Conservation (phyloP, 2,329 filamentous ascomycete genomes). For the Cordyceps tenuipes region DNA sequence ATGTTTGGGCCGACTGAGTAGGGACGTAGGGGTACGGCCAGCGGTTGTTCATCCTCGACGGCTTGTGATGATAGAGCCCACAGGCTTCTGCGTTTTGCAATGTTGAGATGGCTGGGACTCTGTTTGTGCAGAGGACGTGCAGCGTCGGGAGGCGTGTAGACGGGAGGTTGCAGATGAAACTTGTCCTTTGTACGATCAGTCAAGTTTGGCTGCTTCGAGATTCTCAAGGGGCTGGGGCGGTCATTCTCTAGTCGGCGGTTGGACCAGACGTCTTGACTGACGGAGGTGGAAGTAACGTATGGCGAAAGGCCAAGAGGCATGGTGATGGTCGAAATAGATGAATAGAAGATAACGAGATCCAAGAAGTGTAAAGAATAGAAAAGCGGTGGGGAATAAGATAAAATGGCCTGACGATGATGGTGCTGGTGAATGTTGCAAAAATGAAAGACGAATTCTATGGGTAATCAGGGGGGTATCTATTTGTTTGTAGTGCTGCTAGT, state of each 20-base stretch:
- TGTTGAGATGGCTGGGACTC: background rate
- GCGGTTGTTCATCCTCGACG: background rate
- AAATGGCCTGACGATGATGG: slow-evolving; percentile 5
- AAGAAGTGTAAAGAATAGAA: slow-evolving; percentile 1
- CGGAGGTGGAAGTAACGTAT: slow-evolving; percentile 5
- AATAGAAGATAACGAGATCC: background rate
- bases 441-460: background rate
- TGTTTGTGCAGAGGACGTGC: background rate
- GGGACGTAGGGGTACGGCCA: background rate
- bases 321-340: background rate
- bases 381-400: slow-evolving; percentile 3
- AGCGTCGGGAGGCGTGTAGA: background rate
- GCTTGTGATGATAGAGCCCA: background rate
- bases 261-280: slow-evolving; percentile 16
- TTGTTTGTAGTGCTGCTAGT: slow-evolving; percentile 1
- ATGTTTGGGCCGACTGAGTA: background rate
- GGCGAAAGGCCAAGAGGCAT: slow-evolving; percentile 10
- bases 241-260: slow-evolving; percentile 16
- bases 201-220: slow-evolving; percentile 32
- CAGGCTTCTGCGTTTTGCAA: slow-evolving; percentile 1
- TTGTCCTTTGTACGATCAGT: slow-evolving; percentile 15
- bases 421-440: slow-evolving; percentile 1
- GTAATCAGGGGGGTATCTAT: slow-evolving; percentile 9
- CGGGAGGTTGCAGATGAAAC: slow-evolving; percentile 12
- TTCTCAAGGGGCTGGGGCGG: slow-evolving; percentile 39